phyloP scores from a whole-genome alignment of 306 rosid species.

The Cucumis cinereus region DNA sequence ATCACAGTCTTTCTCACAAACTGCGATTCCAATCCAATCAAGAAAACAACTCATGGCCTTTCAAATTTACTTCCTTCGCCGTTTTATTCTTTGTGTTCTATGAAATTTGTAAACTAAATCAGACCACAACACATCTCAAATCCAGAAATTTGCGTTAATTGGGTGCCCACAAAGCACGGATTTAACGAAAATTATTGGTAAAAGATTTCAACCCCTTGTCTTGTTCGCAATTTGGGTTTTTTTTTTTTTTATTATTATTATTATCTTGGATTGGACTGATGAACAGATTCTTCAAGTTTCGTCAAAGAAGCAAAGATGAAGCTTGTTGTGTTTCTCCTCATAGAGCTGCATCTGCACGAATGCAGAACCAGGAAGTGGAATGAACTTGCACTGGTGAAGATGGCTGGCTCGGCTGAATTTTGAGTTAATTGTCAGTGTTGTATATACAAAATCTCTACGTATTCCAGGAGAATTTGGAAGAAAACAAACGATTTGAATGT shows the following conservation, averaged over 20 bases:
- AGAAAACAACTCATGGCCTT: neutral
- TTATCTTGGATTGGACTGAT: conserved; percentile 25
- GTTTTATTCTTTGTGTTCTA: neutral
- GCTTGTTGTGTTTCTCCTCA: neutral
- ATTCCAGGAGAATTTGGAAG: neutral
- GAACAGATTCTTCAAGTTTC: conserved; percentile 13
- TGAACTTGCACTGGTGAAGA: neutral
- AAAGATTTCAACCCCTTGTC: neutral
- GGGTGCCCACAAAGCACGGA: conserved; percentile 1
- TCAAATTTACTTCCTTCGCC: neutral
- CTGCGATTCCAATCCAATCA: conserved; percentile 7
- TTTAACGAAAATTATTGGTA: neutral
- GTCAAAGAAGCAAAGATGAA: neutral
- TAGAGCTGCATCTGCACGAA: neutral
- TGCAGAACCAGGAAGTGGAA: neutral
- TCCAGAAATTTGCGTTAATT: conserved; percentile 6
- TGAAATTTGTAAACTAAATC: neutral
- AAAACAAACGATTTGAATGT: neutral
- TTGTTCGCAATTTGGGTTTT: neutral
- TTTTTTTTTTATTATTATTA: neutral
- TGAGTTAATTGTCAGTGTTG: neutral
- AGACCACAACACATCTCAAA: neutral
- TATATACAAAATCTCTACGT: neutral
- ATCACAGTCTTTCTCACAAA: neutral
- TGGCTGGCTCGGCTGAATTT: neutral